Conservation (phyloP, 352 stramenopile species). For the Phytopythium mirpurense region DNA sequence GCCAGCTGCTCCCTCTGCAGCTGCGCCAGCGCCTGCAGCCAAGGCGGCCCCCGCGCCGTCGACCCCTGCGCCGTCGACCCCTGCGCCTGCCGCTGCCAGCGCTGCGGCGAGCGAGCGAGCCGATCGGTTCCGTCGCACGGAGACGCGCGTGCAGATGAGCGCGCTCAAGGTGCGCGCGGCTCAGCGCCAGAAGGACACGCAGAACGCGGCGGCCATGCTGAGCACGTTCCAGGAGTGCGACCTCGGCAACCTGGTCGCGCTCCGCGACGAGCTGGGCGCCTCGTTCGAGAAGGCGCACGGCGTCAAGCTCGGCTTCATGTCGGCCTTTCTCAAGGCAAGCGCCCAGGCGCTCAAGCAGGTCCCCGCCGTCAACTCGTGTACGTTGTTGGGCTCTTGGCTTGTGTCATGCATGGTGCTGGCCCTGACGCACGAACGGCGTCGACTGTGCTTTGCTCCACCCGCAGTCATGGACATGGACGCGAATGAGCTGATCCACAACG, state of each 20-base stretch:
- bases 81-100: constrained; percentile 22
- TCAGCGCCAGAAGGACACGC: constrained; percentile 95
- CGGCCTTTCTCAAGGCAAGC: constrained; percentile 96
- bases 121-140: constrained; percentile 52
- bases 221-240: constrained; percentile 99
- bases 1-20: not conserved
- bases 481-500: constrained; percentile 99
- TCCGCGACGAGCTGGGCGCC: constrained; percentile 88
- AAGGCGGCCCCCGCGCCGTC: constrained; percentile 18
- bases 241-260: constrained; percentile 94
- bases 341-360: constrained; percentile 90
- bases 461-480: constrained; percentile 95
- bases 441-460: not conserved
- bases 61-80: constrained; percentile 18
- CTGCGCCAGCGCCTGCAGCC: constrained; percentile 15
- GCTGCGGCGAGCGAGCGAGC: constrained; percentile 13
- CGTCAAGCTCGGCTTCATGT: constrained; percentile 99
- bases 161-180: constrained; percentile 94
- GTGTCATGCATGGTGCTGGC: not conserved
- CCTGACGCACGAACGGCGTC: constrained; percentile 9
- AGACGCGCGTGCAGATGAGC: constrained; percentile 93
- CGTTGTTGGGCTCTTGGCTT: constrained; percentile 18
- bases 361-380: constrained; percentile 96
- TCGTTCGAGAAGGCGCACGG: constrained; percentile 96
- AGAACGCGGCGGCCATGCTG: constrained; percentile 98